Percentiles rank a stretch among this genome's conserved stretches.
phyloP scores from a whole-genome alignment of 495 filamentous ascomycete genomes.

The Podospora australis region DNA sequence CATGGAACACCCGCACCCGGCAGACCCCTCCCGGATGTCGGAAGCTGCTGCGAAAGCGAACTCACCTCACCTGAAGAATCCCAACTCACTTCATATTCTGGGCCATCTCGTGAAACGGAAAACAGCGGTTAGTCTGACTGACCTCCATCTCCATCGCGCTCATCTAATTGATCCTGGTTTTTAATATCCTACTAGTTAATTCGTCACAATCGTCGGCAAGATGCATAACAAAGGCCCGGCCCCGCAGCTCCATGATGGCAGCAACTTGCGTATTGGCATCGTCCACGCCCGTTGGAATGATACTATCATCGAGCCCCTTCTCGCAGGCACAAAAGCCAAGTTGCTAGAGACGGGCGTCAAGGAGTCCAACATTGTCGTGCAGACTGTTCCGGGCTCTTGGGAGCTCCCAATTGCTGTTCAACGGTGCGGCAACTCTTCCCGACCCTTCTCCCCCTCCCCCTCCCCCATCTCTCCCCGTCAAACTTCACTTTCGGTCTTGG shows the following conservation, averaged over 20 bases:
- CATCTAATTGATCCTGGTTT: no score
- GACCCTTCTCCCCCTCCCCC: not conserved
- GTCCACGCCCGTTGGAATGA: slow-evolving; percentile 95
- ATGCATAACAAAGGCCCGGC: slow-evolving; percentile 42
- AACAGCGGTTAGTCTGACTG: no score
- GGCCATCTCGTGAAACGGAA: no score
- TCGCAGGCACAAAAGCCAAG: slow-evolving; percentile 57
- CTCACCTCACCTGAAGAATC: no score
- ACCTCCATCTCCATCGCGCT: no score
- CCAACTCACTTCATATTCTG: no score
- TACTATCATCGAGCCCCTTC: slow-evolving; percentile 64
- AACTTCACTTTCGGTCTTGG: not conserved
- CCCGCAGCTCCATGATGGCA: slow-evolving; percentile 54
- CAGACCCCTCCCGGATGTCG: no score
- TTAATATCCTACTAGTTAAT: not conserved
- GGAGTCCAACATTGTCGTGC: slow-evolving; percentile 77
- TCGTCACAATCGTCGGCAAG: slow-evolving; percentile 2
- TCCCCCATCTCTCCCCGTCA: not conserved
- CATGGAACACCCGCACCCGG: no score
- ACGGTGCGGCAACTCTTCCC: slow-evolving; percentile 43
- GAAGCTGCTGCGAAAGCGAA: no score
- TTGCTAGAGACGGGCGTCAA: slow-evolving; percentile 63
- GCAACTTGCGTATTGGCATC: slow-evolving; percentile 81
- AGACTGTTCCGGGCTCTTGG: slow-evolving; percentile 90
- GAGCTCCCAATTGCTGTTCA: slow-evolving; percentile 86